Evolutionary conservation across 208 protist species (phyloP).

Genomic region (Entamoeba nuttalli): DNA sequence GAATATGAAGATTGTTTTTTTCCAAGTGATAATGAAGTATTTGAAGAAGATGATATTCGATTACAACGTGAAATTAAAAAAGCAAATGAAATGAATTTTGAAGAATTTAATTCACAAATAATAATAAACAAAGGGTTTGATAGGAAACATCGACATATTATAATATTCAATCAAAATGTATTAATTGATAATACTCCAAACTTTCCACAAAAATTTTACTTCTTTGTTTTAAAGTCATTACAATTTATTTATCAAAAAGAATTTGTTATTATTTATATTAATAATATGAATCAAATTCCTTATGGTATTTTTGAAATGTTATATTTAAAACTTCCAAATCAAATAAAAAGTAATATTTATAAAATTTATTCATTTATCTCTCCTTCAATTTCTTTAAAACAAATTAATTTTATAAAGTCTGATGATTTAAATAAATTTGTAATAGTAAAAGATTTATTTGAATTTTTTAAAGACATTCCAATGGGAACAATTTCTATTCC

Average conservation of each 20-base stretch:
- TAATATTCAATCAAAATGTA: not conserved
- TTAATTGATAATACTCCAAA: not conserved
- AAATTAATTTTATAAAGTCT: not conserved
- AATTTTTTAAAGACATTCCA: not conserved
- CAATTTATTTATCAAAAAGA: not conserved
- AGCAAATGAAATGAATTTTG: not conserved
- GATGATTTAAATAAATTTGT: not conserved
- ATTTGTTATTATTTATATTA: not conserved
- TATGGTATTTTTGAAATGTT: not conserved
- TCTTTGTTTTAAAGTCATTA: not conserved
- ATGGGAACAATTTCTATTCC: not conserved
- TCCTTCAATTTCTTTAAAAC: not conserved
- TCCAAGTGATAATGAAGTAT: not conserved
- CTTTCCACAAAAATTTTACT: not conserved
- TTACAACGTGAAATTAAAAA: not conserved
- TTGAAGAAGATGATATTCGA: not conserved
- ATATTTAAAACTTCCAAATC: not conserved
- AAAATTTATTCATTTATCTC: not conserved
- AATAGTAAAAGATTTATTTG: not conserved
- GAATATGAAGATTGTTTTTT: not conserved
- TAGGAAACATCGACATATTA: not conserved
- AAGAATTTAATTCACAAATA: not conserved
- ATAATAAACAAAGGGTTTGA: not conserved
- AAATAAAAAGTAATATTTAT: not conserved
- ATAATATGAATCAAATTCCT: not conserved